Evolutionary conservation across 2,329 filamentous ascomycete genomes (phyloP), one percentile per base, ranked within the genome.

Genomic region (Ophiostoma tasmaniense): DNA sequence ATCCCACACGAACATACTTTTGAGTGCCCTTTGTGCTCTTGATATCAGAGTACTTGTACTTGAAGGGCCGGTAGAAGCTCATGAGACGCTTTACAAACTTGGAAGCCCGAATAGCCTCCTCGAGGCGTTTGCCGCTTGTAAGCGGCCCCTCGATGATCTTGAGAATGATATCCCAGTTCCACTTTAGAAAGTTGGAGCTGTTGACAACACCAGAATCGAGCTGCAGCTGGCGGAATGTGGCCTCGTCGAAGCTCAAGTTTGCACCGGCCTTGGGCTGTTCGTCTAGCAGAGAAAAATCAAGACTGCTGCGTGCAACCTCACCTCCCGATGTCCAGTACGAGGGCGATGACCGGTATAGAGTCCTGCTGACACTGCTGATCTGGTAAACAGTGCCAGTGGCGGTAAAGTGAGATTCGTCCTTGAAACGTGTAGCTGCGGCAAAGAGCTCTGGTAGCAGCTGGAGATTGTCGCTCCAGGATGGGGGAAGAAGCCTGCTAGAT

Each of bases 31-130:
- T 91, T 0, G 93, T 96, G 76, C 92, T 98, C 73, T 91, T 89
- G 59, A 95, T 86, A 74, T 96, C 91, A 0, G 93, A 92, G 75
- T 98, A 99, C 72, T 93, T 90, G 76, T 93, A 96, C 77, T 99
- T 99, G 81, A 99, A 99, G 0, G 95, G 95, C 13, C 95, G 87
- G 76, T 97, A 96, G 76, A 99, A 99, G 70, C 93, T 95, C 77
- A 97, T 88, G 70, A 99, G 84, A 11, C 96, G 86, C 80, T 98
- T 97, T 74, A 98, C 90, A 75, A 98, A 99, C 76, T 98, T 98
- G 2, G 93, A 96, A 0, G 90, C 93, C 76, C 93, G 94, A 76
- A 96, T 91, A 0, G 94, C 94, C 78, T 99, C 95, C 73, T 97
- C 94, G 4, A 99, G 83, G 13, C 95, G 86, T 78, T 97, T 97